phyloP scores from a whole-genome alignment of 768 basidiomycete species.

The Tricholoma matsutake region DNA sequence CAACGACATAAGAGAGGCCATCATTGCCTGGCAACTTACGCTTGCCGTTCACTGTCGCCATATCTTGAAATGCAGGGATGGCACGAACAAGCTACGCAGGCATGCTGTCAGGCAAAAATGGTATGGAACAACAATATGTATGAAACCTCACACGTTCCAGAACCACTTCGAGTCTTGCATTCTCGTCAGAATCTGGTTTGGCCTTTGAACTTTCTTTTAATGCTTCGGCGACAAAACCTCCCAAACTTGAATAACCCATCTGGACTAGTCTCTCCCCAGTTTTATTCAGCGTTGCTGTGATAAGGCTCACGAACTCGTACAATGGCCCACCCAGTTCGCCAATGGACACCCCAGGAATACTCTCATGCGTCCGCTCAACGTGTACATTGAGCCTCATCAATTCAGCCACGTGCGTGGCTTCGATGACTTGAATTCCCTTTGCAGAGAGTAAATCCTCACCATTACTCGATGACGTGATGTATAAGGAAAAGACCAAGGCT shows the following conservation, averaged over 20 bases:
- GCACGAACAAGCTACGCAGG: constrained; percentile 62
- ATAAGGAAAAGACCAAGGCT: constrained; percentile 68
- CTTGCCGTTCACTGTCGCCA: constrained; percentile 60
- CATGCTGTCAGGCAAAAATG: constrained; percentile 9
- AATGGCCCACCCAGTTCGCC: constrained; percentile 76
- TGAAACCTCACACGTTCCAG: constrained; percentile 54
- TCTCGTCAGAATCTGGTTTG: constrained; percentile 20
- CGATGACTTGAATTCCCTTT: constrained; percentile 56
- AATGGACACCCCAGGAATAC: constrained; percentile 64
- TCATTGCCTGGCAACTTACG: constrained; percentile 39
- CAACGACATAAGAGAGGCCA: neutral
- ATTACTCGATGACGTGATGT: constrained; percentile 58
- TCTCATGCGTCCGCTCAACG: constrained; percentile 66
- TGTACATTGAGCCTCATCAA: constrained; percentile 70
- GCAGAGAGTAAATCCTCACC: constrained; percentile 63
- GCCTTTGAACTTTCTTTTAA: constrained; percentile 51
- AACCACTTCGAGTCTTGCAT: constrained; percentile 50
- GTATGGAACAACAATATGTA: neutral
- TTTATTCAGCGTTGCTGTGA: constrained; percentile 62
- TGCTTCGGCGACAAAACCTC: constrained; percentile 69
- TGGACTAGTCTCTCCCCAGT: constrained; percentile 65
- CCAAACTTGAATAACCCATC: constrained; percentile 66
- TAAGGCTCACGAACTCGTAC: constrained; percentile 67
- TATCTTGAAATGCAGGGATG: constrained; percentile 82
- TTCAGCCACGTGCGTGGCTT: constrained; percentile 60